Base-by-base conservation (phyloP, 2,329 filamentous ascomycete species). In the Pseudopithomyces chartarum region DNA sequence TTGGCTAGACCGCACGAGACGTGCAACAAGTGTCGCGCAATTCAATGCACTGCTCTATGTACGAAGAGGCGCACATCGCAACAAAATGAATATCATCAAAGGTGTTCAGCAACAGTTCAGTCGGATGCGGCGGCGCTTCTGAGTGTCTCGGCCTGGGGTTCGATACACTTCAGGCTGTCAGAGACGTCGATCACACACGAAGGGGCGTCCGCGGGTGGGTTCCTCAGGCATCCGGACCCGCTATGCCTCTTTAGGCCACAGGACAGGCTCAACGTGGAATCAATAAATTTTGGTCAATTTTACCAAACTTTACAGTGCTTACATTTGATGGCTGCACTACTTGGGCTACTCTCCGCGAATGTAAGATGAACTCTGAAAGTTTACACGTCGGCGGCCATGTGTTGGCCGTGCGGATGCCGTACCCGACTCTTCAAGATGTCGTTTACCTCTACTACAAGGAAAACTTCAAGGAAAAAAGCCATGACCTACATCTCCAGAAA, bases 141-240 rank as follows among this genome's bases (percentile, higher is more conserved):
- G 47, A 29, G 36, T 40, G 47, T 50, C 36, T 50, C 38, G 48
- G 34, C 23, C 33, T 39, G 48, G 48, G 48, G 17, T 51, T 32
- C 48, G 48, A 51, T 23, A 51, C 48, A 51, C 1, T 19, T 33
- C 36, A 51, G 36, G 38, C 17, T 51, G 48, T 51, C 48, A 34
- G 22, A 51, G 38, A 51, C 48, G 48, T 42, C 48, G 48, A 51
- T 51, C 48, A 51, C 42, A 51, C 48, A 13, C 26, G n/a, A 22
- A 51, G 23, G 47, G 47, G 47, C 26, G n/a, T n/a, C n/a, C n/a
- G n/a, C n/a, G n/a, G n/a, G n/a, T n/a, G n/a, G n/a, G n/a, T n/a
- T 29, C 26, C 34, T 40, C 20, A 50, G 23, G 19, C 38, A 40
- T 12, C 48, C 17, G 23, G 11, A 33, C 15, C 32, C 48, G 38